Conservation (phyloP, 2,329 filamentous ascomycete genomes). For the Trichoderma endophyticum region DNA sequence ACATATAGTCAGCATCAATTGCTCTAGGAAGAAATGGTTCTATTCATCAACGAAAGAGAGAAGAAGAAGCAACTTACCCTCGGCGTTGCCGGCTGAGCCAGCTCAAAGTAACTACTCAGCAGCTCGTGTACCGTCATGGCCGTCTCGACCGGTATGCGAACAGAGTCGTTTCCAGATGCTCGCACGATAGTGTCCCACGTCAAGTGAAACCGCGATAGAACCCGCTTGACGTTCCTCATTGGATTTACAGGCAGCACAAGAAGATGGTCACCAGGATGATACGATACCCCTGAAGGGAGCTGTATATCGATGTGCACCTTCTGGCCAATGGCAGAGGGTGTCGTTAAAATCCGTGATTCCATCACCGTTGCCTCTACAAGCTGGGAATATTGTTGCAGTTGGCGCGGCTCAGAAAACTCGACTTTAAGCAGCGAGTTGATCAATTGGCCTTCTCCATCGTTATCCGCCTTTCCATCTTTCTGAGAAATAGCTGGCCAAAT, state of each 20-base stretch:
- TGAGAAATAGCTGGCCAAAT: constrained; percentile 45
- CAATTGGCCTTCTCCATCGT: constrained; percentile 14
- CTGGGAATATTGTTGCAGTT: constrained; percentile 55
- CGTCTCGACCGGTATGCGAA: constrained; percentile 47
- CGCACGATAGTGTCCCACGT: constrained; percentile 58
- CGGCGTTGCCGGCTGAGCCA: constrained; percentile 64
- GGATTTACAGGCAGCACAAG: constrained; percentile 66
- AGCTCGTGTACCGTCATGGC: constrained; percentile 59
- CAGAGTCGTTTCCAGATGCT: constrained; percentile 46
- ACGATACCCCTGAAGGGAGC: constrained; percentile 58
- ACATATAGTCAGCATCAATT: constrained; percentile 13
- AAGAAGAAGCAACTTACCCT: constrained; percentile 40
- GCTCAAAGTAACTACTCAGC: constrained; percentile 65
- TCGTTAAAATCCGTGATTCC: constrained; percentile 48
- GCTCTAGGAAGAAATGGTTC: neutral
- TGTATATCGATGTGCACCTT: constrained; percentile 62
- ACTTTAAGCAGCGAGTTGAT: constrained; percentile 35
- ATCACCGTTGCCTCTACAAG: constrained; percentile 58
- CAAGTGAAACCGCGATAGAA: constrained; percentile 58
- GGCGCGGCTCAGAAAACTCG: constrained; percentile 50
- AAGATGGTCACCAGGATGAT: constrained; percentile 68
- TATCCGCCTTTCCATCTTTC: constrained; percentile 38
- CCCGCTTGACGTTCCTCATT: constrained; percentile 55
- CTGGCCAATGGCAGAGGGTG: constrained; percentile 34
- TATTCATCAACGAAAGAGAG: neutral